Evolutionary conservation across 371 early-diverging fungal genomes (phyloP), one percentile per base, ranked within the genome.

Genomic region (Mortierella sp.): DNA sequence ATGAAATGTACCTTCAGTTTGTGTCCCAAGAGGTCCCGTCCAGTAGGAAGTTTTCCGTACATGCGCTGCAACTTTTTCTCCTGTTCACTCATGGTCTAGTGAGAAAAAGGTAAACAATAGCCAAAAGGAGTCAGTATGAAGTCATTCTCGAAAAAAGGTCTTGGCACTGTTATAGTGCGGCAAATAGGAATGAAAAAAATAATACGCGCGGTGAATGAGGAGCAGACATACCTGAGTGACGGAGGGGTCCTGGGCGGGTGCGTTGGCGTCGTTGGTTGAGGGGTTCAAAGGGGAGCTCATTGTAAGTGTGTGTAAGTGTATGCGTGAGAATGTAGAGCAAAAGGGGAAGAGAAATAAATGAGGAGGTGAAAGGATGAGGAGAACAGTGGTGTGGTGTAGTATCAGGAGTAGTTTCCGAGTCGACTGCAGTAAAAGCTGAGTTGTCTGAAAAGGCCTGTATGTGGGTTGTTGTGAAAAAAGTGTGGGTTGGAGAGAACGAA

Each of bases 11-110:
- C 97, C 94, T 96, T 96, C 68, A 96, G 78, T 73, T 93, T 94
- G 74, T 94, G 92, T 11, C 91, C 92, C 46, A 97, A 82, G 12
- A 97, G 85, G 80, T 94, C 94, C 88, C 95, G 96, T 79, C 95
- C 94, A 70, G 91, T 91, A 29, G 98, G 98, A 14, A 98, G 91
- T 79, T 93, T 93, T 43, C 97, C 97, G 83, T 97, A 98, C 92
- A 97, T 95, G 73, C 94, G 91, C 86, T 95, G 96, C 78, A 95
- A 88, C 79, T 92, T 92, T 80, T 90, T 86, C 80, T 98, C 97
- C 88, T 97, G 96, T 55, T 93, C 94, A 32, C 87, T 91, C 74
- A 96, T 82, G 88, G 93, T 90, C 95, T 96, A 90, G 35, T 35
- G 38, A 8, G 63, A 63, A 32, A 6, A 7, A 18, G 18, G 18